Evolutionary conservation across 1,284 basidiomycete species (phyloP), one percentile per base, ranked within the genome.

Genomic region (Irpex sp.): DNA sequence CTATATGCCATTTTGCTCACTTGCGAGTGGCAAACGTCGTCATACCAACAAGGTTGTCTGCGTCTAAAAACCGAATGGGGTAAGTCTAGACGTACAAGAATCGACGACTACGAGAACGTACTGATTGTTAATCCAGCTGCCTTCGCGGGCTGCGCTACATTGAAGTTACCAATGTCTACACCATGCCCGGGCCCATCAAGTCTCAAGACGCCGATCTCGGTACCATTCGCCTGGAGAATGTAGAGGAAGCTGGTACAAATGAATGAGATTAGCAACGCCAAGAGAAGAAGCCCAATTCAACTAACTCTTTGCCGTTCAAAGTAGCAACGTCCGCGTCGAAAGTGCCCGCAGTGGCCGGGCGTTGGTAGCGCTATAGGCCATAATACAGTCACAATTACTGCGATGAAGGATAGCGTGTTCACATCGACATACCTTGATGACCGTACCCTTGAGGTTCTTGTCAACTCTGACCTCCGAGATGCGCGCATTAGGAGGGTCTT

Each of bases 381-480:
- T 26, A 15, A 3, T 13, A 46, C 39, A 46, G n/a, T 11, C n/a
- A n/a, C 11, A n/a, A n/a, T 46, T 13, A 46, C 13, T n/a, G n/a
- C 39, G 39, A 46, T n/a, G 39, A n/a, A 46, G 5, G n/a, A 15
- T 11, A 46, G 11, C 4, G 39, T 46, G 13, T 13, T 46, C 39
- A n/a, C 39, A 15, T 46, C 11, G n/a, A 53, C 51, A 33, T 54
- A 77, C 79, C 74, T 77, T 77, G 43, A 84, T 79, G 56, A 83
- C 75, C 19, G 74, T 74, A 4, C 73, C 76, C 61, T 76, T 76
- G 57, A 85, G 74, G 63, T 79, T 78, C 59, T 75, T 67, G 69
- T 79, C 76, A 58, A 85, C 75, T 54, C 76, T 75, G 50, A 83
- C 76, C 71, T 84, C 83, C 1, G 79, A 81, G 57, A 85, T 75